phyloP scores from a whole-genome alignment of 805 yeast species.

The Schwanniomyces pseudopolymorphus region DNA sequence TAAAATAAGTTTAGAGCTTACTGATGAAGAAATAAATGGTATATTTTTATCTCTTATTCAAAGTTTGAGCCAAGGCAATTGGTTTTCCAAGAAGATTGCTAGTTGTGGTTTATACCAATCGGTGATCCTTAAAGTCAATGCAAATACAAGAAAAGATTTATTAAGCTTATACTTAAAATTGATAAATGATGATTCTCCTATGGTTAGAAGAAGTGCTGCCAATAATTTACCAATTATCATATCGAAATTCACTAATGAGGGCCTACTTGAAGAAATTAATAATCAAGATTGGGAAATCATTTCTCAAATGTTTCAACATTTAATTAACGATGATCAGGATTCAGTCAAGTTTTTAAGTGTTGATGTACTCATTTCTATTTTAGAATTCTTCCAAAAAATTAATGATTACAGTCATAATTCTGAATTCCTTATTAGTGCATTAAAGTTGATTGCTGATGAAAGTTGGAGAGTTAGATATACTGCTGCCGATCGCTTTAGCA shows the following conservation, averaged over 20 bases:
- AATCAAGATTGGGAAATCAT: constrained; percentile 75
- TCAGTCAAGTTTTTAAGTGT: constrained; percentile 89
- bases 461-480: constrained; percentile 98
- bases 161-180: constrained; percentile 67
- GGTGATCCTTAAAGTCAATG: constrained; percentile 59
- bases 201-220: constrained; percentile 96
- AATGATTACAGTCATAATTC: constrained; percentile 58
- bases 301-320: constrained; percentile 75
- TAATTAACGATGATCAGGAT: constrained; percentile 87
- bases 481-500: constrained; percentile 92
- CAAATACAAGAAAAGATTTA: constrained; percentile 56
- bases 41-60: constrained; percentile 76
- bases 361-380: constrained; percentile 81
- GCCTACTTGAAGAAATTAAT: constrained; percentile 30
- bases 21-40: constrained; percentile 60
- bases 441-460: constrained; percentile 77
- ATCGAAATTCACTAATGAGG: constrained; percentile 45
- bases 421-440: constrained; percentile 63
- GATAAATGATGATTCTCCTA: constrained; percentile 89
- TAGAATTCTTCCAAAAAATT: constrained; percentile 62
- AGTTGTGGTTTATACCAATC: constrained; percentile 84
- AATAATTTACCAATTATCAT: constrained; percentile 75
- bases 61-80: constrained; percentile 78
- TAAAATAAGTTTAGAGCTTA: constrained; percentile 61
- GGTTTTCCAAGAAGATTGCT: constrained; percentile 93